A percentile compares a stretch with the other conserved stretches of the same genome.
phyloP scores from a whole-genome alignment of 495 filamentous ascomycete genomes.

The Penicillium nucicola region DNA sequence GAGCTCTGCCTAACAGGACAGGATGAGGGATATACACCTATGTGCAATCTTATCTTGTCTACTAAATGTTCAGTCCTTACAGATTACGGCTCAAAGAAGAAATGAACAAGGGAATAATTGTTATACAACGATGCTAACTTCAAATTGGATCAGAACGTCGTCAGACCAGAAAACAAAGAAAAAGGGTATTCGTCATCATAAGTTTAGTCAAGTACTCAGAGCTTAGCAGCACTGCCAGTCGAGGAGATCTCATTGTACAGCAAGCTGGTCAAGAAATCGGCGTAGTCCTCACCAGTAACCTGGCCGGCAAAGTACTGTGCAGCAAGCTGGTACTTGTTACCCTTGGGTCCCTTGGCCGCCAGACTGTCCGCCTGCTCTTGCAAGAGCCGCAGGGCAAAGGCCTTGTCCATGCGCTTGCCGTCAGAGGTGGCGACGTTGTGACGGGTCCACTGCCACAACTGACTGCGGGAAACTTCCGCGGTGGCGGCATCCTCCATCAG shows the following conservation, averaged over 20 bases:
- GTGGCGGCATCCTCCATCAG: conserved; percentile 99
- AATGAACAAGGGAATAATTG: conserved; percentile 5
- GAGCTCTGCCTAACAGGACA: no score
- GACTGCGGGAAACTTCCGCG: conserved; percentile 84
- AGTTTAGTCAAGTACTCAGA: conserved; percentile 48
- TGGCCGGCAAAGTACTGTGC: conserved; percentile 89
- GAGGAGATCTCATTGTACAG: conserved; percentile 96
- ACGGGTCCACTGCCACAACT: conserved; percentile 95
- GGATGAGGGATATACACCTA: no score
- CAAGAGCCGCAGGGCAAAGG: conserved; percentile 80
- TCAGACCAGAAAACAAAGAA: not conserved
- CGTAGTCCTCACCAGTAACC: conserved; percentile 95
- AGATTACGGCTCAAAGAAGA: no score
- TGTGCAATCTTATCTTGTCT: not conserved
- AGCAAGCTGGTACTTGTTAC: conserved; percentile 88
- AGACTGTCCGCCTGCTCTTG: conserved; percentile 81
- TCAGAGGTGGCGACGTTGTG: conserved; percentile 84
- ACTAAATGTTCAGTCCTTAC: no score
- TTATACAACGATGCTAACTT: conserved; percentile 22
- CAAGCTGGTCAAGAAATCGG: conserved; percentile 92
- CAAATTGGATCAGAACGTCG: conserved; percentile 2
- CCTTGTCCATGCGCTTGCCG: conserved; percentile 91
- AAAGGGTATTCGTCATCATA: conserved; percentile 34
- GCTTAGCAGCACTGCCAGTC: conserved; percentile 76
- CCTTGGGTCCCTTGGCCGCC: conserved; percentile 71